These are phyloP conservation scores for Planoprotostelium fungivorum DNA, from an alignment of 78 protist species.

Conservation along the genomic window DNA sequence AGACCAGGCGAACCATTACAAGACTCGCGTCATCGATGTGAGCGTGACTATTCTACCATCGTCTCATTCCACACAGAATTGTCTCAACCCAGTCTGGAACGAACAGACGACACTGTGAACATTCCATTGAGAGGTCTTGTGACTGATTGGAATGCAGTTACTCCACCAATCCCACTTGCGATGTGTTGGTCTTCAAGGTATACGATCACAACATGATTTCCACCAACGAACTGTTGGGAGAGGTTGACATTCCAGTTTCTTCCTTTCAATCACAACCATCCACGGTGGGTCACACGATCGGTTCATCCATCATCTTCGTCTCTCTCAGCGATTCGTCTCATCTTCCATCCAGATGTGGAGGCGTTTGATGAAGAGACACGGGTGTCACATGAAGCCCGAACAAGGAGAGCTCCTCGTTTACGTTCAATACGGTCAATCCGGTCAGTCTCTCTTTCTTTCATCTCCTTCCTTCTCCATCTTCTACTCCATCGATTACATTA, in stretches of 20 bases:
- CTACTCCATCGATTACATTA: too few relatives aligned
- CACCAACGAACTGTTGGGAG: not conserved
- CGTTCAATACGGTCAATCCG: not conserved
- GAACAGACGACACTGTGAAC: too few relatives aligned
- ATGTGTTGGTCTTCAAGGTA: not conserved
- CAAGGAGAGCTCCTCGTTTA: not conserved
- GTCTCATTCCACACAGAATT: not conserved
- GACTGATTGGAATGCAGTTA: too few relatives aligned
- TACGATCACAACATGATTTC: not conserved
- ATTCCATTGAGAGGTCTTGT: too few relatives aligned
- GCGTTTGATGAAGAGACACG: not conserved
- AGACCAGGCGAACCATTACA: not conserved
- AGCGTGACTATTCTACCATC: too few relatives aligned
- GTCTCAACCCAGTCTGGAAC: not conserved
- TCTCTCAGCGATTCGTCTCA: too few relatives aligned
- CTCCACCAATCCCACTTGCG: not conserved
- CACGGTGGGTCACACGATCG: not conserved
- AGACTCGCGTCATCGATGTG: not conserved
- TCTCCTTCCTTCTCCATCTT: not conserved
- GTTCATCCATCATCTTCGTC: not conserved
- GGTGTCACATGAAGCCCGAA: not conserved
- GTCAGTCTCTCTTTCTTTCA: not conserved
- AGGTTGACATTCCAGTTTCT: not conserved
- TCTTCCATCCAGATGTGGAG: not conserved
- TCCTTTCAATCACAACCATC: not conserved